These are phyloP conservation scores for Achaetomiella virescens DNA, from an alignment of 495 filamentous ascomycete species.

Conservation along the genomic window DNA sequence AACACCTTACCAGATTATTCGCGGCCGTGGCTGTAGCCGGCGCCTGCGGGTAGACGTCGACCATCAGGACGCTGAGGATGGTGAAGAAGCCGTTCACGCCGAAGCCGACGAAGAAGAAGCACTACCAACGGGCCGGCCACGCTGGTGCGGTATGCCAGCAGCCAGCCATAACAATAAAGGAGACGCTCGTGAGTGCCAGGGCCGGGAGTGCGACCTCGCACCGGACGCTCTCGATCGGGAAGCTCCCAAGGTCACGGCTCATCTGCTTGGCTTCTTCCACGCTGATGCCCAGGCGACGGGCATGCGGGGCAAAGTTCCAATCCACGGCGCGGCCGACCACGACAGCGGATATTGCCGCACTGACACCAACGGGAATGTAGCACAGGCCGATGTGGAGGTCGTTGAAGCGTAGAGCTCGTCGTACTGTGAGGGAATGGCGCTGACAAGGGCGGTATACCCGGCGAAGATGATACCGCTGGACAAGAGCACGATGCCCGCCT, in stretches of 20 bases:
- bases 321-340: conserved; percentile 50
- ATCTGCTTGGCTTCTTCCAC: conserved; percentile 43
- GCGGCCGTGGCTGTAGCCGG: conserved; percentile 62
- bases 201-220: conserved; percentile 49
- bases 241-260: conserved; percentile 40
- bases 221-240: conserved; percentile 59
- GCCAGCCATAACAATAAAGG: conserved; percentile 52
- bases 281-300: conserved; percentile 35
- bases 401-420: conserved; percentile 47
- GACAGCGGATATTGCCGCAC: conserved; percentile 55
- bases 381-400: conserved; percentile 53
- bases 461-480: conserved; percentile 53
- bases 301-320: conserved; percentile 45
- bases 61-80: conserved; percentile 46
- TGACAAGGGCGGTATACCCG: conserved; percentile 52
- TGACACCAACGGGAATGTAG: conserved; percentile 46
- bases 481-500: conserved; percentile 51
- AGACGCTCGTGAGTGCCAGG: conserved; percentile 30
- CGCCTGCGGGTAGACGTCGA: conserved; percentile 56
- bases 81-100: conserved; percentile 44
- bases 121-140: conserved; percentile 35
- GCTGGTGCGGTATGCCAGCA: conserved; percentile 35
- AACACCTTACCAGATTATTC: conserved; percentile 61
- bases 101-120: conserved; percentile 50
- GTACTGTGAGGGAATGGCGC: conserved; percentile 46